Percentiles rank a stretch among this genome's conserved stretches.
These are phyloP conservation scores for Pleurotus sapidus DNA, from an alignment of 768 basidiomycete genomes.

Conservation along the genomic window DNA sequence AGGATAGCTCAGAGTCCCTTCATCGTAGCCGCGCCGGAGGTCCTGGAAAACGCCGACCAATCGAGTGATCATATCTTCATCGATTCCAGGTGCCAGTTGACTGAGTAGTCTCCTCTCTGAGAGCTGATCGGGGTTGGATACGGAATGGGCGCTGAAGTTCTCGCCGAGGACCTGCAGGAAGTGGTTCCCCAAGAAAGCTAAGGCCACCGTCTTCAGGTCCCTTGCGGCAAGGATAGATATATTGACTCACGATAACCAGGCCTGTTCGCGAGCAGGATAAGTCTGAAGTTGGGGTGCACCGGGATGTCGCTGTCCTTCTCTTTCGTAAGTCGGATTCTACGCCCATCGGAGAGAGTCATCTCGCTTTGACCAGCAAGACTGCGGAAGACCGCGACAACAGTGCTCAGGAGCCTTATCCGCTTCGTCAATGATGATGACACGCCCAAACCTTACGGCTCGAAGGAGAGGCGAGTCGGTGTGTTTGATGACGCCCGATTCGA, in stretches of 20 bases:
- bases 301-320: slow-evolving; percentile 54
- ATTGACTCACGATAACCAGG: slow-evolving; percentile 60
- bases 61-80: slow-evolving; percentile 47
- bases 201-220: neutral
- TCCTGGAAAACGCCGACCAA: slow-evolving; percentile 68
- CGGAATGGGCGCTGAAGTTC: slow-evolving; percentile 64
- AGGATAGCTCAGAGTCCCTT: slow-evolving; percentile 57
- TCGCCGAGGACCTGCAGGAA: slow-evolving; percentile 72
- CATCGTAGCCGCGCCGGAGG: slow-evolving; percentile 54
- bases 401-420: slow-evolving; percentile 75
- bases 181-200: slow-evolving; percentile 72
- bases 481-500: slow-evolving; percentile 54
- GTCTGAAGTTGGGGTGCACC: slow-evolving; percentile 62
- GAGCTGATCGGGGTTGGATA: slow-evolving; percentile 63
- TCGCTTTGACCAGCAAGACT: slow-evolving; percentile 66
- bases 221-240: neutral
- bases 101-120: slow-evolving; percentile 60
- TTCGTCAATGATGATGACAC: slow-evolving; percentile 69
- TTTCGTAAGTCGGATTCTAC: slow-evolving; percentile 43
- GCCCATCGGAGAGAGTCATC: slow-evolving; percentile 61
- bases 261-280: slow-evolving; percentile 62
- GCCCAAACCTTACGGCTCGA: slow-evolving; percentile 56
- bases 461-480: slow-evolving; percentile 67
- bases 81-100: slow-evolving; percentile 61
- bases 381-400: slow-evolving; percentile 68